Base-by-base conservation (phyloP, 345 rosid genomes). In the Pugionium cornutum region DNA sequence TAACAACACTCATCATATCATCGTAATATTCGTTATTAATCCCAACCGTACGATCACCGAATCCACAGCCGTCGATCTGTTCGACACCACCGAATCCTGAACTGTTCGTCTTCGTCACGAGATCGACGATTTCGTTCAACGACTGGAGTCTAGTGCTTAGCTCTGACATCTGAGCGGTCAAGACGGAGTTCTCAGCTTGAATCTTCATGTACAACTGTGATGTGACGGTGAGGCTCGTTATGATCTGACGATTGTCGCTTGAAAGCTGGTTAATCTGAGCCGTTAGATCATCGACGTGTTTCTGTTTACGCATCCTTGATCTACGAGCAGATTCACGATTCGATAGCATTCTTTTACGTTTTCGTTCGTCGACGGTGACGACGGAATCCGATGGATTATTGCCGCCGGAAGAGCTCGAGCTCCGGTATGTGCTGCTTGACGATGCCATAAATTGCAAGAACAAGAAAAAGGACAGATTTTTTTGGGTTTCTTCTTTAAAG, bases 291-390 rank as follows among this genome's bases (percentile, higher is more conserved):
- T 86, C 88, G 37, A 82, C 57, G 62, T 85, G 95, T 77, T 84
- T 85, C 79, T 86, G 97, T 65, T 94, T 94, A 58, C 92, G 80
- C 89, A 86, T 76, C 76, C 99, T 79, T 5, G 97, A 94, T 48
- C 97, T 80, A 37, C 91, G 78, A 0, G 99, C 99, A 10, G 99
- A 88, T 69, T 86, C 97, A 5, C 99, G 59, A 53, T 94, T 94
- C 5, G 99, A 90, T 5, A 77, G 57, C 96, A 84, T 94, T 75
- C 99, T 84, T 69, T 84, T 90, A 44, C 96, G 82, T 66, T 94
- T 94, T 53, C 87, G 81, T 51, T 81, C 82, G 56, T 86, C 85
- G 82, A 81, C 82, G 74, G 74, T 1, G 55, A 31, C 67, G 71
- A 4, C 35, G 41, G 70, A 50, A 1, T 50, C 59, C 4, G 66